Conservation (phyloP, 1,139 yeast species). For the Hansenula sp. region DNA sequence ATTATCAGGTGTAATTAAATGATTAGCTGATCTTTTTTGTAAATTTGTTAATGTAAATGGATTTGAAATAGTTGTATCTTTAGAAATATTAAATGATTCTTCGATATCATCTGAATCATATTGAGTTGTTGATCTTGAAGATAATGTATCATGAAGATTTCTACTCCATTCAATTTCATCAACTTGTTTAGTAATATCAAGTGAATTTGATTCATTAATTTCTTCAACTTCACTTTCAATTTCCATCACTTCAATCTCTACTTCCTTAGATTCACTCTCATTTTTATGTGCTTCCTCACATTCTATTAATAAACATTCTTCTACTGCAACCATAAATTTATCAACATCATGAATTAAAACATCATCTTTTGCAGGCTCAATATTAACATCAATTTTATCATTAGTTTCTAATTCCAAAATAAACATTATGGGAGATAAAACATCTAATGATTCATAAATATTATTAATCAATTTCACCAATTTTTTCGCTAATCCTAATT, state of each 20-base stretch:
- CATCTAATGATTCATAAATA: slow-evolving; percentile 18
- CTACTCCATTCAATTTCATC: slow-evolving; percentile 10
- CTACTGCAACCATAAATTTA: too few relatives aligned
- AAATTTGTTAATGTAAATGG: slow-evolving; percentile 26
- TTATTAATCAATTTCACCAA: slow-evolving; percentile 21
- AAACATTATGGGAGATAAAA: slow-evolving; percentile 30
- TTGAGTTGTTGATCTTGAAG: slow-evolving; percentile 20
- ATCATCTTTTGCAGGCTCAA: slow-evolving; percentile 43
- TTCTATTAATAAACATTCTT: too few relatives aligned
- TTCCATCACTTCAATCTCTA: not conserved
- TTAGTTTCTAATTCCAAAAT: slow-evolving; percentile 18
- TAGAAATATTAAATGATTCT: slow-evolving; percentile 19
- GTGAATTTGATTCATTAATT: not conserved
- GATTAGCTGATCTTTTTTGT: not conserved
- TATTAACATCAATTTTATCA: slow-evolving; percentile 31
- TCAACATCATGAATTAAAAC: slow-evolving; percentile 11
- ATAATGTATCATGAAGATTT: slow-evolving; percentile 16
- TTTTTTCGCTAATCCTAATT: slow-evolving; percentile 26
- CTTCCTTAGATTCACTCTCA: too few relatives aligned
- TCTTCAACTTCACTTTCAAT: not conserved
- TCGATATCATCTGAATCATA: slow-evolving; percentile 12
- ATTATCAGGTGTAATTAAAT: not conserved
- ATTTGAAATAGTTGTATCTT: slow-evolving; percentile 23
- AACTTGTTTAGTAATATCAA: not conserved
- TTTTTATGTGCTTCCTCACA: too few relatives aligned